Percentiles rank a stretch among this genome's conserved stretches.
Evolutionary conservation across 352 stramenopile species (phyloP).

Genomic region (Phytopythium montanum): DNA sequence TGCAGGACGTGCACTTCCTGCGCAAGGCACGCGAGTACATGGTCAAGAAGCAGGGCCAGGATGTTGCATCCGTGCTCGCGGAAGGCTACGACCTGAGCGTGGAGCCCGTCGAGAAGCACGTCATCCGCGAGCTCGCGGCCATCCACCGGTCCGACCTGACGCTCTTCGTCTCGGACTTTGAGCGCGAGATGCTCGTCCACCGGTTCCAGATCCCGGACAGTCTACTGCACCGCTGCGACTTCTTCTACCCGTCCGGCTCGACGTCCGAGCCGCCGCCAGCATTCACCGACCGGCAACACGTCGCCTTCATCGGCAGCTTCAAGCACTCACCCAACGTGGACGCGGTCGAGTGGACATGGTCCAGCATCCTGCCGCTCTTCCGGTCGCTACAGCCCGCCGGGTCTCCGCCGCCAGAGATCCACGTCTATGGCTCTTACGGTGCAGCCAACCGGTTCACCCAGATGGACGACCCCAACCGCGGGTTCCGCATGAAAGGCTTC

Average conservation of each 20-base stretch:
- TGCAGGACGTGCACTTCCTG: slow-evolving; percentile 94
- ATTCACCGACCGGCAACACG: slow-evolving; percentile 36
- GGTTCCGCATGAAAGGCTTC: slow-evolving; percentile 81
- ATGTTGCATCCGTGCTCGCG: slow-evolving; percentile 18
- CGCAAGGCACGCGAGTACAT: slow-evolving; percentile 74
- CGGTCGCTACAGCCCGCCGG: slow-evolving; percentile 17
- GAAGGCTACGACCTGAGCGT: slow-evolving; percentile 11
- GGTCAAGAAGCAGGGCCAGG: slow-evolving; percentile 57
- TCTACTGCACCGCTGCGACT: slow-evolving; percentile 54
- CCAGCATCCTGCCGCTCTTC: slow-evolving; percentile 71
- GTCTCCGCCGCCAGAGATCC: slow-evolving; percentile 32
- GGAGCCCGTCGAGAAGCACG: slow-evolving; percentile 57
- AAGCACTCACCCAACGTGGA: slow-evolving; percentile 92
- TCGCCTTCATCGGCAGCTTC: slow-evolving; percentile 92
- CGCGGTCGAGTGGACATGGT: slow-evolving; percentile 74
- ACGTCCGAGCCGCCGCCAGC: slow-evolving; percentile 15
- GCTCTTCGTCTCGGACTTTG: slow-evolving; percentile 66
- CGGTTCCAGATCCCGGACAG: slow-evolving; percentile 57
- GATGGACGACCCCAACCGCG: slow-evolving; percentile 39
- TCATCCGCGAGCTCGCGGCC: slow-evolving; percentile 67
- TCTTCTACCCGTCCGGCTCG: slow-evolving; percentile 50
- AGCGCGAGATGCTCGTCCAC: slow-evolving; percentile 48
- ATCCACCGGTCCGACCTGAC: slow-evolving; percentile 79
- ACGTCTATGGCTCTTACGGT: slow-evolving; percentile 87
- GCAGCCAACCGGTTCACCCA: slow-evolving; percentile 45